These are phyloP conservation scores for Geotrichum histeridarum DNA, from an alignment of 1,139 yeast species.

Conservation along the genomic window DNA sequence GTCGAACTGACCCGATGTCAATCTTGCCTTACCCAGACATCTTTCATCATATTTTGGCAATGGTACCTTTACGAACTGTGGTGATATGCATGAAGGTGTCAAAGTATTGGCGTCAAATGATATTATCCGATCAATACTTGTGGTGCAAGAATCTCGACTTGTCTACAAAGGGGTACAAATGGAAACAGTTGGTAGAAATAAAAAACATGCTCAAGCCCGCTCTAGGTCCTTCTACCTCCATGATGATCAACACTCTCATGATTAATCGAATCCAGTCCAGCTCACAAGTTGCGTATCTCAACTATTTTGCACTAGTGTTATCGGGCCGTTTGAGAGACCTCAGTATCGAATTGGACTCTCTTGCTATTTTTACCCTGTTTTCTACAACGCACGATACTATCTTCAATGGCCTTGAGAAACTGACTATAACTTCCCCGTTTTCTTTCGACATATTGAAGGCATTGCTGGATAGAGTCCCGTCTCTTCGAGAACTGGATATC, in stretches of 20 bases:
- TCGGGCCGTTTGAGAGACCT: conserved; percentile 1
- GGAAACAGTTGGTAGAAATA: conserved; percentile 5
- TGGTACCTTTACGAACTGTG: conserved; percentile 7
- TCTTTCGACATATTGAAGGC: not conserved
- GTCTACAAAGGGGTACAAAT: conserved; percentile 12
- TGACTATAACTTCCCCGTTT: conserved; percentile 1
- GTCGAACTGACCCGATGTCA: conserved; percentile 7
- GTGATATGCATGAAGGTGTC: conserved; percentile 11
- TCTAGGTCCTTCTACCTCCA: not conserved
- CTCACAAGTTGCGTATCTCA: conserved; percentile 3
- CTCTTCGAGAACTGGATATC: conserved; percentile 4
- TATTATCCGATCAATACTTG: conserved; percentile 9
- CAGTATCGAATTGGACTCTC: conserved; percentile 9
- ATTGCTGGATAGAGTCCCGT: conserved; percentile 5
- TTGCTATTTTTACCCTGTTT: conserved; percentile 6
- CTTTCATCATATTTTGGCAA: conserved; percentile 10
- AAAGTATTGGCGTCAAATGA: conserved; percentile 11
- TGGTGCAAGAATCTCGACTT: conserved; percentile 13
- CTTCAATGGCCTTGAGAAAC: conserved; percentile 1
- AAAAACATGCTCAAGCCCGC: conserved; percentile 7
- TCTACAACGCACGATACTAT: not conserved
- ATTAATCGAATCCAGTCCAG: conserved; percentile 10
- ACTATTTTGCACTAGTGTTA: conserved; percentile 4
- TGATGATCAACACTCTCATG: conserved; percentile 6
- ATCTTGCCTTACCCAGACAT: conserved; percentile 14